Evolutionary conservation across 495 filamentous ascomycete genomes (phyloP), one percentile per base, ranked within the genome.

Genomic region (Thermochaetoides thermophila): DNA sequence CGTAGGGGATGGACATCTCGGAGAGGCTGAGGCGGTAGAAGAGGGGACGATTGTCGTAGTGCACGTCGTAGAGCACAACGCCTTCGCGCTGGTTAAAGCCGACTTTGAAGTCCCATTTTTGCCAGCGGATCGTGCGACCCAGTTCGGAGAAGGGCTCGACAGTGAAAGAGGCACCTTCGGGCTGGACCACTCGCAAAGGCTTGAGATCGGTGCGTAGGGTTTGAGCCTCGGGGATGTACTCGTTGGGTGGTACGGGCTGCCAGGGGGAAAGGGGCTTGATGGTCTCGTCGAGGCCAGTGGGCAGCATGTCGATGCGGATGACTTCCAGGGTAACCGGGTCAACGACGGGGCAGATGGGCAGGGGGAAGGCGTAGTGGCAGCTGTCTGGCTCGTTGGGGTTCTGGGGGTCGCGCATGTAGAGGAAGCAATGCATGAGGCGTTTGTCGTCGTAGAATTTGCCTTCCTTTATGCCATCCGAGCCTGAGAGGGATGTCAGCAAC

Each of bases 1-100:
- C 78, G 41, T 86, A 84, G 3, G 81, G 81, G 12, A 84, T 77
- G 29, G 72, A 73, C 81, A 86, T 85, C 48, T 86, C 81, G 20
- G 68, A 72, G 11, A 85, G 55, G 8, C 69, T 68, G 3, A 85
- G 50, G 3, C 81, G 65, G 55, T 79, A 81, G 40, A 85, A 68
- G 3, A 86, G 50, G 11, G 62, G 69, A 9, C 72, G 60, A 38
- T 66, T 66, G 43, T 80, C 76, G 47, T 84, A 85, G 40, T 67
- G 63, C 5, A 82, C 64, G 42, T 82, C 75, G 43, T 81, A 74
- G 6, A 82, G 46, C 2, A 78, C 70, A 44, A 71, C 70, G 13
- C 78, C 78, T 44, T 84, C 78, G 3, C 78, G 56, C 37, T 70
- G 61, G 45, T 81, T 82, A 60, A 84, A 87, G 10, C 79, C 77